Base-by-base conservation (phyloP, 768 basidiomycete species). In the Serpula lacrymans region DNA sequence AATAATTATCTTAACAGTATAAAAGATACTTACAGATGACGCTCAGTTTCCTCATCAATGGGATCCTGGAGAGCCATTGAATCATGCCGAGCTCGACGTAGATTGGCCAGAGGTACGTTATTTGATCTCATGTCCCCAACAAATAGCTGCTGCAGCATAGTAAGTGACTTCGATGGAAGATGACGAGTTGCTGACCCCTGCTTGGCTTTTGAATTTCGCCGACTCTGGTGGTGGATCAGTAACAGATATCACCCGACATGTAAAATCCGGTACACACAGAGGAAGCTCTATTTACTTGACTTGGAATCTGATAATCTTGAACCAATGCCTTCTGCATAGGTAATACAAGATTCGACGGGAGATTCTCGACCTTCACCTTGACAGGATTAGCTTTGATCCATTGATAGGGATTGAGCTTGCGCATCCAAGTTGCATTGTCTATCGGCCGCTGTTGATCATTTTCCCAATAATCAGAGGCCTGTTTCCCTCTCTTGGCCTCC, bases 401-500 rank as follows among this genome's bases (percentile, higher is more conserved):
- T n/a, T 82, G 74, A 62, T 96, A 97, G 2, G 92, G 94, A 56
- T 98, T 95, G 24, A 91, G 59, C 34, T 67, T 71, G 34, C 79
- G 76, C 17, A 88, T 55, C 92, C 92, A 97, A n/a, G 32, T 39
- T 30, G 36, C 38, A 18, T 41, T 42, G 12, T 72, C 68, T 5
- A 72, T 54, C 41, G 72, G 64, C 34, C 70, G 68, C 17, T 73
- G 72, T 42, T 82, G 76, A 45, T 78, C 72, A 29, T 73, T 72
- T 12, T 68, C 78, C 67, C 75, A 80, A 56, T 81, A 85, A 34
- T 79, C 74, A 5, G 79, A 77, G 5, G 84, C 80, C 61, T 96
- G 95, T 47, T 84, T 75, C 12, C 76, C 75, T 38, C 84, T 80
- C 68, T 97, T 97, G 20, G 81, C 75, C 56, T 94, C 90, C 54